Evolutionary conservation across 2,329 filamentous ascomycete genomes (phyloP), one percentile per base, ranked within the genome.

Genomic region (Arthrobotrys sinensis): DNA sequence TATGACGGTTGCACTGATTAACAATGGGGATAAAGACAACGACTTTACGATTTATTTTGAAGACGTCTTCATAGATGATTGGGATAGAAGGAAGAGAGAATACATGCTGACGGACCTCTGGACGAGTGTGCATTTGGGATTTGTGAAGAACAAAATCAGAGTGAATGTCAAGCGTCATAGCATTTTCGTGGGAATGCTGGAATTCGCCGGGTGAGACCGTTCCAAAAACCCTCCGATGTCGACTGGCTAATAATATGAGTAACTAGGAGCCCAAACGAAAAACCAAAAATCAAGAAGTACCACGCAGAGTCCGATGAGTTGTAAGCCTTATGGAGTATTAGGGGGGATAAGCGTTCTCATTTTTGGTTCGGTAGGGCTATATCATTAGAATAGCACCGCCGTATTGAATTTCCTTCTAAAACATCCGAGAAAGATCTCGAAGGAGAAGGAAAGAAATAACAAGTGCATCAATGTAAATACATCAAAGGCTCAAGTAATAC

Each of bases 81-180:
- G 72, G 67, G 19, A 75, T 69, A 32, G 75, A 65, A 1, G 81
- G 70, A 40, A 81, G 79, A 12, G 36, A 11, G 53, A 34, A 34
- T 87, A 86, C 64, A 79, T 83, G 1, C 85, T 87, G 0, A 84
- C 83, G 1, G 85, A 88, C 81, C 84, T 86, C 71, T 88, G 87
- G 87, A 86, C 84, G 4, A 75, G 70, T 14, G 57, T 70, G 16
- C 50, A 75, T 19, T 43, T 73, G 11, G 68, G 69, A 19, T 4
- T 63, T 6, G 53, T 70, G 1, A 66, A 79, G 36, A 40, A 66
- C 24, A 36, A 73, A 21, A 21, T 73, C 1, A 52, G 50, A 12
- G 64, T 75, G 21, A 75, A 66, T 36, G 69, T 79, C 16, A 79
- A 79, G 34, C 36, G 55, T 7, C 76, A 79, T 40, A 64, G 76